phyloP scores from a whole-genome alignment of 306 rosid species.

The Biancaea sappan region DNA sequence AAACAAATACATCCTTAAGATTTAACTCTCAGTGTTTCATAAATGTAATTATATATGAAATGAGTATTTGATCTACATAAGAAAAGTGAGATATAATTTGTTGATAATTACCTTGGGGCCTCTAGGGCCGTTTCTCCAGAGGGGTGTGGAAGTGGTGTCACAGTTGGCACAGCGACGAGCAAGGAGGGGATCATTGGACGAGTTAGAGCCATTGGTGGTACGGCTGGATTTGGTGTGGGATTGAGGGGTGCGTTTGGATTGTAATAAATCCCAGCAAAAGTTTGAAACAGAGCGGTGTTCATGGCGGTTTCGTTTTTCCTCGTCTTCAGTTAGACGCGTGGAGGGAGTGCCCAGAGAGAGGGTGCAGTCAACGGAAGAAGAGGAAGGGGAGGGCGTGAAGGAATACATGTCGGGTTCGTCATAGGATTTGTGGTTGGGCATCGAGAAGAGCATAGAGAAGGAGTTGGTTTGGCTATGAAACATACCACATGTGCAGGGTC shows the following conservation, averaged over 20 bases:
- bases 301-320: slow-evolving; percentile 43
- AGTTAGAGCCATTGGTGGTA: background rate
- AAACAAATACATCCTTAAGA: too few species aligned
- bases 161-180: slow-evolving; percentile 99
- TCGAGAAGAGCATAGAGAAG: slow-evolving; percentile 64
- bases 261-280: slow-evolving; percentile 83
- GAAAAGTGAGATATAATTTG: background rate
- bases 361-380: slow-evolving; percentile 90
- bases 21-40: background rate
- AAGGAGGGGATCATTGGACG: slow-evolving; percentile 61
- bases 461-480: slow-evolving; percentile 59
- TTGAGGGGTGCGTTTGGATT: slow-evolving; percentile 50
- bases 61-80: background rate
- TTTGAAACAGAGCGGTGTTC: slow-evolving; percentile 35
- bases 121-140: slow-evolving; percentile 96
- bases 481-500: slow-evolving; percentile 67
- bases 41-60: background rate
- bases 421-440: slow-evolving; percentile 53
- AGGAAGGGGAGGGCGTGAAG: slow-evolving; percentile 46
- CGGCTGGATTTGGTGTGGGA: slow-evolving; percentile 40
- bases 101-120: slow-evolving; percentile 79
- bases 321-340: slow-evolving; percentile 57
- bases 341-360: slow-evolving; percentile 94
- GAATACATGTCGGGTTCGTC: slow-evolving; percentile 42
- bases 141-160: slow-evolving; percentile 97